Evolutionary conservation across 345 rosid genomes (phyloP).

Genomic region (Abelmoschus esculentus): DNA sequence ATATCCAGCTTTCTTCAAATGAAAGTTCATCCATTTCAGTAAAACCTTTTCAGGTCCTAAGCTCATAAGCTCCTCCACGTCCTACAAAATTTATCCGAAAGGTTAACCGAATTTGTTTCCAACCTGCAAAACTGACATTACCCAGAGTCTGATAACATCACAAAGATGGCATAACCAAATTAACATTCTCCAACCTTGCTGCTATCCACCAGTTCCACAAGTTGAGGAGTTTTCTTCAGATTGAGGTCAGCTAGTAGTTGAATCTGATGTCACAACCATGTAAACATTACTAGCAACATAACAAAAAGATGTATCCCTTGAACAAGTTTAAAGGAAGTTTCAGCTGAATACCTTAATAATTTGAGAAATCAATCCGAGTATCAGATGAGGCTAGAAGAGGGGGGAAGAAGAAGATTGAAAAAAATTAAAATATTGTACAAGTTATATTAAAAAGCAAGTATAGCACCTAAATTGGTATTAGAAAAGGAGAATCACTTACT

Average conservation of each 20-base stretch:
- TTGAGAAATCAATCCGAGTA: too few species aligned
- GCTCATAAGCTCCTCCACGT: conserved; percentile 95
- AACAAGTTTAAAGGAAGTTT: too few species aligned
- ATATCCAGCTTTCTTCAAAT: conserved; percentile 67
- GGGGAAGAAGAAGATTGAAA: too few species aligned
- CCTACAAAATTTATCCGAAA: conserved; percentile 31
- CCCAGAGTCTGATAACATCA: neutral
- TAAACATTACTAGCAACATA: conserved; percentile 3
- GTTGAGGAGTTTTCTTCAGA: conserved; percentile 92
- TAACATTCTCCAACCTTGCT: conserved; percentile 42
- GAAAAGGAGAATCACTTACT: neutral
- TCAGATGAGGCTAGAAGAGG: neutral
- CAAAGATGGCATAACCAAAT: too few species aligned
- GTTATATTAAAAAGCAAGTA: neutral
- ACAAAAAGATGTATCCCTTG: neutral
- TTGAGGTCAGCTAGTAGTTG: conserved; percentile 96
- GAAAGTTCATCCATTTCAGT: conserved; percentile 96
- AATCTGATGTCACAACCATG: conserved; percentile 35
- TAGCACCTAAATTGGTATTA: neutral
- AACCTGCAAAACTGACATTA: neutral
- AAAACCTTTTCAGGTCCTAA: conserved; percentile 95
- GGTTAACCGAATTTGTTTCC: neutral
- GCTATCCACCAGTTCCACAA: conserved; percentile 81
- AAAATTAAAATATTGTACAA: neutral
- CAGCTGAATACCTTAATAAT: too few species aligned